phyloP scores from a whole-genome alignment of 202 grass and related monocot species.

The Schoenoplectus tabernaemontani region DNA sequence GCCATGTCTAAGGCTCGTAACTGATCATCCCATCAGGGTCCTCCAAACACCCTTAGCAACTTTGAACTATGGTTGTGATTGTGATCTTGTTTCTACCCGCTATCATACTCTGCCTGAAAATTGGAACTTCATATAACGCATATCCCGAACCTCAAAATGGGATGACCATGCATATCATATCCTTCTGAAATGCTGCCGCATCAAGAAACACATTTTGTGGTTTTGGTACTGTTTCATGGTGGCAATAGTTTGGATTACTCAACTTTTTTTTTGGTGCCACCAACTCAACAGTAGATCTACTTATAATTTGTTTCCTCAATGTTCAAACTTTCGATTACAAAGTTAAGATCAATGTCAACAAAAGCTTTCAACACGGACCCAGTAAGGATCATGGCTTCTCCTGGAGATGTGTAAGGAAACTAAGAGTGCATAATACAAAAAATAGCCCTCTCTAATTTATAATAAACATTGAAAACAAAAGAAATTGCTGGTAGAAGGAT shows the following conservation, averaged over 20 bases:
- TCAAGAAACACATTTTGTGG: not conserved
- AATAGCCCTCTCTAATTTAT: not conserved
- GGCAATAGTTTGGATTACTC: not conserved
- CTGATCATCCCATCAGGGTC: not conserved
- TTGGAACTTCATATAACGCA: not conserved
- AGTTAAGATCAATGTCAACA: not conserved
- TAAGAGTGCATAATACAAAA: not conserved
- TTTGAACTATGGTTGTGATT: not conserved
- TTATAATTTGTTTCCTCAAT: not conserved
- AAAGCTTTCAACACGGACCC: not conserved
- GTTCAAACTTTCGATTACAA: not conserved
- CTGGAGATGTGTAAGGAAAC: not conserved
- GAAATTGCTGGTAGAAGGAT: not conserved
- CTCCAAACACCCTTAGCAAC: not conserved
- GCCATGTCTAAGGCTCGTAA: not conserved
- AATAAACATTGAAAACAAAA: not conserved
- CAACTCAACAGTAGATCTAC: not conserved
- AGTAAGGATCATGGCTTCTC: not conserved
- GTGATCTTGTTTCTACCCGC: not conserved
- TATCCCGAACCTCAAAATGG: not conserved
- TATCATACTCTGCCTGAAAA: not conserved
- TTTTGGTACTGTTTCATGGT: not conserved
- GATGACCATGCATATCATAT: not conserved
- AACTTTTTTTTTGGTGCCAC: not conserved
- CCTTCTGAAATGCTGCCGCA: not conserved